Evolutionary conservation across 176 grass and related monocot genomes (phyloP), one percentile per base, ranked within the genome.

Genomic region (Oryza punctata): DNA sequence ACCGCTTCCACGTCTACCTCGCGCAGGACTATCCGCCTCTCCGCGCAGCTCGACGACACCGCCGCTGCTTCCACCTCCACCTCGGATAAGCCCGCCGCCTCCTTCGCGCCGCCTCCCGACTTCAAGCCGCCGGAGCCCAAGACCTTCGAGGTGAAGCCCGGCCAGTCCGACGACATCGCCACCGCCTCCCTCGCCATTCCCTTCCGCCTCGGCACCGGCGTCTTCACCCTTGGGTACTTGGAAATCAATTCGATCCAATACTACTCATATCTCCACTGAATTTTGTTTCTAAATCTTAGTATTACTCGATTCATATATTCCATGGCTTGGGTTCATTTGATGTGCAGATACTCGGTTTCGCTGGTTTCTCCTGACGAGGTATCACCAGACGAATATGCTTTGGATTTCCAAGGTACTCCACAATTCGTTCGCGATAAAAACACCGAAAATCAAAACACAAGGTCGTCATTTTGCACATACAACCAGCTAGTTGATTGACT

Each of bases 391-490:
- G 77, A 95, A 23, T 98, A 98, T 75, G 80, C 93, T 52, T 65
- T 98, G 87, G 77, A 83, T 24, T 71, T 98, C 69, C 76, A 81
- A 90, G 96, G 96, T 98, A n/a, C n/a, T n/a, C n/a, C n/a, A n/a
- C n/a, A n/a, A n/a, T n/a, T n/a, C n/a, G n/a, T n/a, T n/a, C n/a
- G n/a, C n/a, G n/a, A n/a, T n/a, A n/a, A n/a, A n/a, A n/a, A n/a
- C n/a, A n/a, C n/a, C n/a, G n/a, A n/a, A n/a, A n/a, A n/a, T n/a
- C n/a, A n/a, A n/a, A n/a, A n/a, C 14, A 73, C 65, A 41, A 30
- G 66, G 1, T 9, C 6, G 6, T 21, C 14, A 38, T 0, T 18
- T 52, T 52, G 43, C 19, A 45, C 13, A 81, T 26, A 69, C n/a
- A 13, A 81, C 6, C 21, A 14, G 9, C 12, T 68, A 72, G 40